Evolutionary conservation across 2,329 filamentous ascomycete genomes (phyloP).

Genomic region (Neoarthrinium moseri): DNA sequence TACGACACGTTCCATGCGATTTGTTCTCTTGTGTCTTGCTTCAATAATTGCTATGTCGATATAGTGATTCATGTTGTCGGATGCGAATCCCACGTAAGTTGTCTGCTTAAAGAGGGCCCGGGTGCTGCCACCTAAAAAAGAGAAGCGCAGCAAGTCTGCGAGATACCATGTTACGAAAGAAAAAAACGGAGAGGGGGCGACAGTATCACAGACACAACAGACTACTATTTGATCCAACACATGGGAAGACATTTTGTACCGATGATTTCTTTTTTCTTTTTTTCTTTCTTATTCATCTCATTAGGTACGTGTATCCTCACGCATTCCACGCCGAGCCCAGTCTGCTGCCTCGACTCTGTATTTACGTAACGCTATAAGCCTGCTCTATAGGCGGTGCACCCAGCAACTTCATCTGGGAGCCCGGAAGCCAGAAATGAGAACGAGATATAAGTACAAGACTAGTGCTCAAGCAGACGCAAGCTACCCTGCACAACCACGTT

Average conservation of each 20-base stretch:
- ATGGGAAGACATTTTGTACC: not conserved
- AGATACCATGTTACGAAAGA: too few species aligned
- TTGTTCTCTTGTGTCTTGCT: too few species aligned
- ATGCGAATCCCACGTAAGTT: too few species aligned
- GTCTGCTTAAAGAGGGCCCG: too few species aligned
- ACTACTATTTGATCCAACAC: not conserved
- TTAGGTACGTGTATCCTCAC: conserved; percentile 6
- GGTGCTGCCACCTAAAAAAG: too few species aligned
- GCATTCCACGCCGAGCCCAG: not conserved
- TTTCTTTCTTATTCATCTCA: conserved; percentile 4
- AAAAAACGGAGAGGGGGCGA: not conserved
- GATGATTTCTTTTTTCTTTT: not conserved
- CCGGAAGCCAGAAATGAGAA: conserved; percentile 1
- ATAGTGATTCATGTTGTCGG: too few species aligned
- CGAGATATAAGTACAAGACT: conserved; percentile 22
- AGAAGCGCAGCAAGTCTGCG: too few species aligned
- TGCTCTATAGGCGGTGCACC: conserved; percentile 1
- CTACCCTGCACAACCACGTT: conserved; percentile 99
- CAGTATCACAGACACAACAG: not conserved
- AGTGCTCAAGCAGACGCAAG: conserved; percentile 71
- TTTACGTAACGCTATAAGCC: conserved; percentile 7
- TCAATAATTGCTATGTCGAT: too few species aligned
- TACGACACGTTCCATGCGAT: too few species aligned
- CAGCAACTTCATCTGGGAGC: not conserved
- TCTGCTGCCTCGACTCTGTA: not conserved